Percentiles rank a stretch among this genome's conserved stretches.
Evolutionary conservation across 495 filamentous ascomycete species (phyloP).

Genomic region (Apodospora peruviana): DNA sequence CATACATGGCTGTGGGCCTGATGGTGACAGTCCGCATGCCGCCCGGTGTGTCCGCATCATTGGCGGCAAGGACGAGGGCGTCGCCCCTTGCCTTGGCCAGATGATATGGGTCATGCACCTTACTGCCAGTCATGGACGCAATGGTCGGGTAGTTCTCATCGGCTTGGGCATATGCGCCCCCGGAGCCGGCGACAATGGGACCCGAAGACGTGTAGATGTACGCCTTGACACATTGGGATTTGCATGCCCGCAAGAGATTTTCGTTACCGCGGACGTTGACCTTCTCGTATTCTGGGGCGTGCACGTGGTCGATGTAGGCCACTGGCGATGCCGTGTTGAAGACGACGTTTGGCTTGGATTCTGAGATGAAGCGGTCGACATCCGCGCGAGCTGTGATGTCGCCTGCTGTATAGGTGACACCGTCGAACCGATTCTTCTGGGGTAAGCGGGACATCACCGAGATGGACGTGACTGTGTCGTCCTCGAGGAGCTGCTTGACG

Average conservation of each 20-base stretch:
- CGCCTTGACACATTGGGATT: neutral
- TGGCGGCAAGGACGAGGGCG: constrained; percentile 8
- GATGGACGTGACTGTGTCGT: constrained; percentile 1
- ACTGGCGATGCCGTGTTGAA: constrained; percentile 13
- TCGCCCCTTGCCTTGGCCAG: constrained; percentile 9
- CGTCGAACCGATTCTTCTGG: constrained; percentile 1
- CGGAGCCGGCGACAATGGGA: constrained; percentile 6
- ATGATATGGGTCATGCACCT: constrained; percentile 2
- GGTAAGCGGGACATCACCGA: constrained; percentile 5
- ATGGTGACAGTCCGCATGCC: constrained; percentile 6
- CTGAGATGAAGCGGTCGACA: constrained; percentile 1
- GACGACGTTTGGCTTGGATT: constrained; percentile 3
- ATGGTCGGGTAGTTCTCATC: constrained; percentile 8
- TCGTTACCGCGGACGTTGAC: constrained; percentile 8
- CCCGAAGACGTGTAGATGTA: constrained; percentile 10
- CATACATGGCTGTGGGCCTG: constrained; percentile 10
- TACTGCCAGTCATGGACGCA: neutral
- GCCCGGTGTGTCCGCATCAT: neutral
- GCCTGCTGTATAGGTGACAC: constrained; percentile 4
- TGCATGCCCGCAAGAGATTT: neutral
- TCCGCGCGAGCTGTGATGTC: constrained; percentile 7
- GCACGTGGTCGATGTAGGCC: constrained; percentile 8
- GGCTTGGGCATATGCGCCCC: constrained; percentile 8
- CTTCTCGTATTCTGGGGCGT: constrained; percentile 5
- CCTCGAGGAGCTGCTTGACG: constrained; percentile 49